A percentile compares a stretch with the other conserved stretches of the same genome.
Conservation (phyloP, 805 yeast genomes). For the Wickerhamiella allomyrinae region DNA sequence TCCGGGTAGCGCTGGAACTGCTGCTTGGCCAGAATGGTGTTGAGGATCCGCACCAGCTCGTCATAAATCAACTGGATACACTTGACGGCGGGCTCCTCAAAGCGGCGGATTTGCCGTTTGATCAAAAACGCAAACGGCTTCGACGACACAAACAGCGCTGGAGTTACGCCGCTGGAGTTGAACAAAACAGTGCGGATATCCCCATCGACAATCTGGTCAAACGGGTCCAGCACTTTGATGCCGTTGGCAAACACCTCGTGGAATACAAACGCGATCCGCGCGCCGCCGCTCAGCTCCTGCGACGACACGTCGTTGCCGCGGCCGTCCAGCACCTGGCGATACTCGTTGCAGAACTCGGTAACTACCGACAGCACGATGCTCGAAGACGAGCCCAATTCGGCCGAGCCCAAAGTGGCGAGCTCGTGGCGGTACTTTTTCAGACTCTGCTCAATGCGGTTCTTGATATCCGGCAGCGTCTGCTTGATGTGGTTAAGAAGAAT, state of each 20-base stretch:
- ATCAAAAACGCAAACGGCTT: slow-evolving; percentile 93
- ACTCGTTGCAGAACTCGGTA: slow-evolving; percentile 88
- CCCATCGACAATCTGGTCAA: slow-evolving; percentile 86
- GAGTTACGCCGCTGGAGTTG: slow-evolving; percentile 92
- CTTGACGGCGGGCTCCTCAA: slow-evolving; percentile 84
- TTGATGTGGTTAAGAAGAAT: slow-evolving; percentile 84
- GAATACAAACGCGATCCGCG: slow-evolving; percentile 92
- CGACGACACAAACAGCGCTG: slow-evolving; percentile 91
- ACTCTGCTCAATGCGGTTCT: slow-evolving; percentile 74
- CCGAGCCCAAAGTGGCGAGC: slow-evolving; percentile 62
- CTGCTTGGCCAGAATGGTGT: slow-evolving; percentile 70
- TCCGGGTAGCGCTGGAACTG: slow-evolving; percentile 81
- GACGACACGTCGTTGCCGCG: slow-evolving; percentile 81
- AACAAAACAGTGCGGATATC: slow-evolving; percentile 96
- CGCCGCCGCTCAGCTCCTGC: slow-evolving; percentile 92
- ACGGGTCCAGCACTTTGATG: slow-evolving; percentile 81
- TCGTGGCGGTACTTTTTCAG: slow-evolving; percentile 76
- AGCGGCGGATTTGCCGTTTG: slow-evolving; percentile 80
- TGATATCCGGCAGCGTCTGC: slow-evolving; percentile 82
- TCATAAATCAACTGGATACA: slow-evolving; percentile 88
- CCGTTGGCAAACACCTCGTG: slow-evolving; percentile 95
- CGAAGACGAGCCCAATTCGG: slow-evolving; percentile 67
- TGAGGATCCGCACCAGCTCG: slow-evolving; percentile 80
- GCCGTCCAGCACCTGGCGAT: slow-evolving; percentile 82
- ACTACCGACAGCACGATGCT: slow-evolving; percentile 82